Percentiles rank a stretch among this genome's conserved stretches.
Conservation (phyloP, 2,329 filamentous ascomycete species). For the Fusarium sp. region DNA sequence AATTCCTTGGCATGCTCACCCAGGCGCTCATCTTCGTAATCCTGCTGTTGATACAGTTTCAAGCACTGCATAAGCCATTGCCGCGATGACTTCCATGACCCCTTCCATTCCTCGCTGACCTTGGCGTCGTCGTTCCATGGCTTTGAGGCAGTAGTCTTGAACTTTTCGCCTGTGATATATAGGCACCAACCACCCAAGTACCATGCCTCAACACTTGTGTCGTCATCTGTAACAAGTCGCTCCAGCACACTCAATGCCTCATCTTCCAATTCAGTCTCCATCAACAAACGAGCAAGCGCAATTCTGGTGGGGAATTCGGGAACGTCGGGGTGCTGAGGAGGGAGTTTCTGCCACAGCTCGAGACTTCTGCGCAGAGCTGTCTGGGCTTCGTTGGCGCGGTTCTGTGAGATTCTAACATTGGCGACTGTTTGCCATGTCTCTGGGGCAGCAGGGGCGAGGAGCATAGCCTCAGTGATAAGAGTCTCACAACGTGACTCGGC, state of each 20-base stretch:
- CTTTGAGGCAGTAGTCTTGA: conserved; percentile 52
- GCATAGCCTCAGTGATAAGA: conserved; percentile 88
- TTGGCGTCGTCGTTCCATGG: conserved; percentile 43
- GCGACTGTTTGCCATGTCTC: conserved; percentile 97
- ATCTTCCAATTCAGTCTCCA: conserved; percentile 88
- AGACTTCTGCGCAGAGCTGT: conserved; percentile 83
- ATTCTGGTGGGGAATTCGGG: conserved; percentile 90
- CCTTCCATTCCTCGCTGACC: conserved; percentile 63
- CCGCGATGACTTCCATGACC: conserved; percentile 77
- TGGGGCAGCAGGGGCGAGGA: conserved; percentile 81
- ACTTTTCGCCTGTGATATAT: conserved; percentile 79
- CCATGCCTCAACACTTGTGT: conserved; percentile 94
- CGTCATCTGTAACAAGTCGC: conserved; percentile 85
- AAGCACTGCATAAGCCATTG: conserved; percentile 86
- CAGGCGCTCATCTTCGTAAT: conserved; percentile 86
- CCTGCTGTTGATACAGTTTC: conserved; percentile 78
- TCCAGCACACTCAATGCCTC: conserved; percentile 88
- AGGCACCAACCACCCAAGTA: conserved; percentile 96
- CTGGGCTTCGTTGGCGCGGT: conserved; percentile 79
- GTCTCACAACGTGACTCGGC: conserved; percentile 89
- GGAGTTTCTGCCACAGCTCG: conserved; percentile 82
- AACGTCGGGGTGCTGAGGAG: conserved; percentile 74
- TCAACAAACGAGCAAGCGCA: conserved; percentile 82
- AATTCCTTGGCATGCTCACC: conserved; percentile 80
- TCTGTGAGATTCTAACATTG: conserved; percentile 91